Percentiles rank a stretch among this genome's conserved stretches.
These are phyloP conservation scores for Aspergillus fijiensis DNA, from an alignment of 2,329 filamentous ascomycete species.

Conservation along the genomic window DNA sequence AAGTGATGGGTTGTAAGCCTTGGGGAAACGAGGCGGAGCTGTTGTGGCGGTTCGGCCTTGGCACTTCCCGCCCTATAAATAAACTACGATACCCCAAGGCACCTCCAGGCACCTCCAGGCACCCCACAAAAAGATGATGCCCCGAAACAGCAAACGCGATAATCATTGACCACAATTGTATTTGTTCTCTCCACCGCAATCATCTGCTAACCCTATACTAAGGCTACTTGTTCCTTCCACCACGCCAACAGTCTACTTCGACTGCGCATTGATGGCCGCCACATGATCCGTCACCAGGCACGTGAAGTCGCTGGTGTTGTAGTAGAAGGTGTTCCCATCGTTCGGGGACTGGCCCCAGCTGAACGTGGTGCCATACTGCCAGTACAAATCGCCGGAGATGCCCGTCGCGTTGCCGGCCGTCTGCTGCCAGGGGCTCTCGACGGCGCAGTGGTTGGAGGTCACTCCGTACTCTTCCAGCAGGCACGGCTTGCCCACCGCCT, in stretches of 20 bases:
- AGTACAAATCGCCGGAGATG: slow-evolving; percentile 40
- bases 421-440: slow-evolving; percentile 37
- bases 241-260: not conserved
- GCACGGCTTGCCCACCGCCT: slow-evolving; percentile 40
- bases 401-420: slow-evolving; percentile 35
- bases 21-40: not conserved
- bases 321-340: slow-evolving; percentile 36
- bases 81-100: no score
- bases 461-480: slow-evolving; percentile 45
- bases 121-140: not conserved
- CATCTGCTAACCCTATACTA: no score
- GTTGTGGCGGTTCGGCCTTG: not conserved
- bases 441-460: slow-evolving; percentile 26
- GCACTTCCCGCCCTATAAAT: not conserved
- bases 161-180: no score
- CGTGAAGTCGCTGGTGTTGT: slow-evolving; percentile 30
- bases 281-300: slow-evolving; percentile 37
- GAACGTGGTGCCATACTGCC: slow-evolving; percentile 39
- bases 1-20: not conserved
- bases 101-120: not conserved
- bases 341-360: slow-evolving; percentile 30
- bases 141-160: no score
- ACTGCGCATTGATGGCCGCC: slow-evolving; percentile 12
- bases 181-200: not conserved
- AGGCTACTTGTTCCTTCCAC: no score